Base-by-base conservation (phyloP, 2,329 filamentous ascomycete genomes). In the Botrytis porri region DNA sequence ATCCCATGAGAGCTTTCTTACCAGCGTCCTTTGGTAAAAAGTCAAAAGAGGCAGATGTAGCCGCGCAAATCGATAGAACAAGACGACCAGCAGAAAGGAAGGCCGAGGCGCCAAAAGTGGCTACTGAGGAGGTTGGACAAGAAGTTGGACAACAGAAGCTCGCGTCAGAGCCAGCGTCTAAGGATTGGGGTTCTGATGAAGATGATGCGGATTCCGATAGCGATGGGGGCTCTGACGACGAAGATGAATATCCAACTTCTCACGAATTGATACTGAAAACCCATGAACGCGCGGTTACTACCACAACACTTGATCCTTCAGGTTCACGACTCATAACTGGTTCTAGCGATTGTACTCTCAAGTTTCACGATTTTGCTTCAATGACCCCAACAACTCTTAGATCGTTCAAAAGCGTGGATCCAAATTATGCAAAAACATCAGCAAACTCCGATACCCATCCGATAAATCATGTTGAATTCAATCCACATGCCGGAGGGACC, bases 331-430 rank as follows among this genome's bases (percentile, higher is more conserved):
- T 99, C 80, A 90, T 95, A 65, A 96, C 94, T n/a, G 95, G 93
- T 35, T 98, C 95, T 8, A 92, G 92, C 74, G 96, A 99, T 82
- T 97, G 94, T 82, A 93, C 90, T 1, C 85, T 98, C 79, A 98
- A 98, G 81, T 86, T 99, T 29, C 94, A 98, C 83, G 95, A 99
- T 81, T 97, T 99, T 81, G 90, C 95, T 4, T 93, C 95, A 64
- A 97, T 99, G 92, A 98, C 95, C 0, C 94, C 95, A 2, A 96
- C 94, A 8, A 98, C 96, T 0, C 88, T 99, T 69, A 92, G 95
- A 78, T 94, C 96, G 0, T 99, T 99, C 86, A 94, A 94, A 80
- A 95, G 91, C 14, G 87, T 98, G 65, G 95, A 99, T 80, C 95
- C 96, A 0, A 95, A 91, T 78, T 89, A 90, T 69, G 89, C 90